Conservation (phyloP, 2,329 filamentous ascomycete species). For the Claviceps sp. region DNA sequence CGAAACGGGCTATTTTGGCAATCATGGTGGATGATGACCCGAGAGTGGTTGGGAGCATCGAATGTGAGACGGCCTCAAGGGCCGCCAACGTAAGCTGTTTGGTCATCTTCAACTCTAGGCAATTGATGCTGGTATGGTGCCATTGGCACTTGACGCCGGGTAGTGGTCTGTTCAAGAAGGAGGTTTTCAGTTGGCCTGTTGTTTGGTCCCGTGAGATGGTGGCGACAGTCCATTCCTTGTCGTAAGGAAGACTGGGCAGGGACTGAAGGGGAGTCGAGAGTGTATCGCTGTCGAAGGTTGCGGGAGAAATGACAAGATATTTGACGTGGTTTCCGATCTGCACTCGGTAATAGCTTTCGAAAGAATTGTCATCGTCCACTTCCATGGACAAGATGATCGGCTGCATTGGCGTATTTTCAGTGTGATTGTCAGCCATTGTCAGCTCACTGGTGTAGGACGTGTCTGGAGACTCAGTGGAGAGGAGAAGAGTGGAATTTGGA, state of each 20-base stretch:
- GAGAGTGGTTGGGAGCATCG: not conserved
- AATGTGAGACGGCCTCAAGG: not conserved
- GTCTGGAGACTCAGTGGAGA: no score
- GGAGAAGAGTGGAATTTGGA: not conserved
- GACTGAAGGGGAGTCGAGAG: constrained; percentile 14
- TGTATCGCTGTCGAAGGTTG: not conserved
- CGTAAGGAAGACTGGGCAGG: constrained; percentile 12
- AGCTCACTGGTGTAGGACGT: not conserved
- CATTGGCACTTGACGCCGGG: constrained; percentile 4
- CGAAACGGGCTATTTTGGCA: constrained; percentile 20
- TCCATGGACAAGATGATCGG: not conserved
- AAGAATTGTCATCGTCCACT: not conserved
- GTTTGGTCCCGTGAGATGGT: constrained; percentile 12
- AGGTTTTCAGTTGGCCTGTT: constrained; percentile 15
- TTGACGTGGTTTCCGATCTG: not conserved
- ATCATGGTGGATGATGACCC: constrained; percentile 4
- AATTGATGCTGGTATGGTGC: not conserved
- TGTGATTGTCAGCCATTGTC: not conserved
- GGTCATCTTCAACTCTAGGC: not conserved
- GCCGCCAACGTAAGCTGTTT: not conserved
- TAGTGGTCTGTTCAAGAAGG: constrained; percentile 12
- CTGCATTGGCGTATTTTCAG: not conserved
- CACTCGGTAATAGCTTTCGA: not conserved
- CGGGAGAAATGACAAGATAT: constrained; percentile 11
- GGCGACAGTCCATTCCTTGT: constrained; percentile 15